Evolutionary conservation across 2,329 filamentous ascomycete species (phyloP).

Genomic region (Triangularia setosa): DNA sequence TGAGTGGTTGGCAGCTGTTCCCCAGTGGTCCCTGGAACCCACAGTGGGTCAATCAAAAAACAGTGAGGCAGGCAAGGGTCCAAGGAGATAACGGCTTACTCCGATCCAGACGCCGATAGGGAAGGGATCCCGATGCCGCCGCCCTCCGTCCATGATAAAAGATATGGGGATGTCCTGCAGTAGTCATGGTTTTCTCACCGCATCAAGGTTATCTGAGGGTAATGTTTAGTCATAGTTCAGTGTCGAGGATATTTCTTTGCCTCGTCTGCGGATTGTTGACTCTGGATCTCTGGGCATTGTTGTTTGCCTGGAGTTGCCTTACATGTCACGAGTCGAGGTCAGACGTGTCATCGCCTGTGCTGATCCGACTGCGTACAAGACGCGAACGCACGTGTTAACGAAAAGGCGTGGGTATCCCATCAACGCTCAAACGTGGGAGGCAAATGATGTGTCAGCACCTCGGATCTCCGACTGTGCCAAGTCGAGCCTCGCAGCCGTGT

Average conservation of each 20-base stretch:
- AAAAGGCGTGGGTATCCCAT: neutral
- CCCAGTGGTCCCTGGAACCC: slow-evolving; percentile 5
- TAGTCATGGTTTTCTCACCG: neutral
- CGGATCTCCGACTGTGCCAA: neutral
- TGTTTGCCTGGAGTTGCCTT: neutral
- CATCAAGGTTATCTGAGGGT: neutral
- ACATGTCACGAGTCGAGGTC: neutral
- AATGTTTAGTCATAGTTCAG: neutral
- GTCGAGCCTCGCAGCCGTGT: neutral
- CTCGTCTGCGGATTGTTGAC: neutral
- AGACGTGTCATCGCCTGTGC: neutral
- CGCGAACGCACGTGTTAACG: neutral
- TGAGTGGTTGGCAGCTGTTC: slow-evolving; percentile 15
- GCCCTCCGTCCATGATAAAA: neutral
- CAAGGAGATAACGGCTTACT: neutral
- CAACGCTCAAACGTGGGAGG: neutral
- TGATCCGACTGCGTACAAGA: neutral
- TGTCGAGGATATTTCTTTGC: neutral
- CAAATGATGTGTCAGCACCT: neutral
- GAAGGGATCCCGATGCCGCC: neutral
- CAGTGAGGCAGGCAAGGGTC: slow-evolving; percentile 8
- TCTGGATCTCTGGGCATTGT: neutral
- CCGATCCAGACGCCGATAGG: neutral
- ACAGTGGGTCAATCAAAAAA: slow-evolving; percentile 15
- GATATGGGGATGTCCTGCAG: neutral